These are phyloP conservation scores for Inonotus obliquus DNA, from an alignment of 1,284 basidiomycete genomes.

Conservation along the genomic window DNA sequence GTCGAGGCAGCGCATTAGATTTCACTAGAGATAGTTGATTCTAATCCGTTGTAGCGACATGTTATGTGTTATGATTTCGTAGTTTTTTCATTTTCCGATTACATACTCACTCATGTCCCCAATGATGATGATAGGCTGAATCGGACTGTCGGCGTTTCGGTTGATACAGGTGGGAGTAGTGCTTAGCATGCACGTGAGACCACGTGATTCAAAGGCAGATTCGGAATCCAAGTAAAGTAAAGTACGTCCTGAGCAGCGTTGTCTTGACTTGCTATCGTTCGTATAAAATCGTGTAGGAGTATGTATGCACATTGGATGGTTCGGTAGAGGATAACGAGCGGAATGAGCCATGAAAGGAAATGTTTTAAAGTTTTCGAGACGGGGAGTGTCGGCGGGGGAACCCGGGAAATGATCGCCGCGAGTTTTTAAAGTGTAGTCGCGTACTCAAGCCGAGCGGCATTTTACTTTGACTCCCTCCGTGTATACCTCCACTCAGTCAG, in stretches of 20 bases:
- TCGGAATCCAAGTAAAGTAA: neutral
- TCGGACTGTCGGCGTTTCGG: neutral
- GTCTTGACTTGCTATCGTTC: neutral
- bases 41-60: neutral
- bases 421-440: neutral
- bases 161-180: neutral
- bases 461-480: neutral
- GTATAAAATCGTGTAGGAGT: neutral
- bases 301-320: neutral
- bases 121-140: neutral
- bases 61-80: neutral
- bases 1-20: neutral
- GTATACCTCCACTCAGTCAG: neutral
- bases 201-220: neutral
- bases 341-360: neutral
- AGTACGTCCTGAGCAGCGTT: neutral
- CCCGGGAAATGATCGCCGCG: neutral
- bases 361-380: neutral
- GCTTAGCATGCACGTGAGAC: neutral
- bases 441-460: neutral
- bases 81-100: neutral
- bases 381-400: neutral
- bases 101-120: no score
- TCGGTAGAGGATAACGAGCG: neutral
- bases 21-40: neutral